Conservation (phyloP, 1,284 basidiomycete species). For the Boletellus deceptivus region DNA sequence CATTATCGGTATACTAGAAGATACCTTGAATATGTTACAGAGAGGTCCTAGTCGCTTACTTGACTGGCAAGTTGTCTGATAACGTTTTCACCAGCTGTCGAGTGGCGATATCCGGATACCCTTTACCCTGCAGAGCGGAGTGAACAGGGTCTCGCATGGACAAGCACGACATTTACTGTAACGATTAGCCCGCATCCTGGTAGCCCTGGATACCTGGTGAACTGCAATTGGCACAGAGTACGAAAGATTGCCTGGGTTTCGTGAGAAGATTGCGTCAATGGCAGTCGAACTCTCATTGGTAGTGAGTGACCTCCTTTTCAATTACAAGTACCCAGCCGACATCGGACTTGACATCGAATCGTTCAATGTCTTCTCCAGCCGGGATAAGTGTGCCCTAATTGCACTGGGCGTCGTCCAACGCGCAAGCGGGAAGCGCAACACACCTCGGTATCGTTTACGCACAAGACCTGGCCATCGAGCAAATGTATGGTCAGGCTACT, state of each 20-base stretch:
- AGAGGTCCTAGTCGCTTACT: conserved; percentile 33
- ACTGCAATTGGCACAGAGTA: conserved; percentile 60
- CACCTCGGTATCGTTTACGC: conserved; percentile 58
- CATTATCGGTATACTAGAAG: conserved; percentile 63
- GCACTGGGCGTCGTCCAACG: background rate
- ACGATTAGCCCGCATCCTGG: conserved; percentile 67
- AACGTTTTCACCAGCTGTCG: conserved; percentile 76
- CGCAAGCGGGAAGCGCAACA: background rate
- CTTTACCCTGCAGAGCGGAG: conserved; percentile 69
- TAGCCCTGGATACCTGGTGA: conserved; percentile 48
- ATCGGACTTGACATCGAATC: conserved; percentile 50
- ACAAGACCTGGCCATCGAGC: conserved; percentile 51
- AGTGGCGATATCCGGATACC: conserved; percentile 90
- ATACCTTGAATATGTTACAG: background rate
- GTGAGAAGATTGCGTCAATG: background rate
- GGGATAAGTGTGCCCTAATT: conserved; percentile 74
- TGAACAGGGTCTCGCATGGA: conserved; percentile 10
- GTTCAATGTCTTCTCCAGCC: conserved; percentile 63
- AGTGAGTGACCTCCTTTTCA: conserved; percentile 79
- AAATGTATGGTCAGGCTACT: conserved; percentile 58
- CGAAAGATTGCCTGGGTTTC: conserved; percentile 79
- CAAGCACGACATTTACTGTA: conserved; percentile 46
- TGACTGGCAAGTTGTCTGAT: conserved; percentile 57
- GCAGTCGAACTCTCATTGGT: background rate
- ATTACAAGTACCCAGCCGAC: conserved; percentile 80